phyloP scores from a whole-genome alignment of 495 filamentous ascomycete species.

The Daldinia grandis region DNA sequence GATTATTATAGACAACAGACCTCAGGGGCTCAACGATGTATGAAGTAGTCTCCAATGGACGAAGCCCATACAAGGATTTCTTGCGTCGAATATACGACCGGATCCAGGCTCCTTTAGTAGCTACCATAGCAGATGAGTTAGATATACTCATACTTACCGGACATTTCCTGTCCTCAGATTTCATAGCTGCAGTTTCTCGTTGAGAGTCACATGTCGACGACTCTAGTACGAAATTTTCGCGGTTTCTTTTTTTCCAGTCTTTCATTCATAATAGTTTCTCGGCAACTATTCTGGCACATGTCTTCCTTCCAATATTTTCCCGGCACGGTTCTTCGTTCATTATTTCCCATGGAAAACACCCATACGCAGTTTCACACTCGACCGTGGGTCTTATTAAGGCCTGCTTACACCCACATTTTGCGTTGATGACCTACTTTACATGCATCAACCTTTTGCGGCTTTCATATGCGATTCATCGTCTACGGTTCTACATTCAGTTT shows the following conservation, averaged over 20 bases:
- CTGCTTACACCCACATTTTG: neutral
- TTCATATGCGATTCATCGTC: neutral
- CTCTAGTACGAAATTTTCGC: neutral
- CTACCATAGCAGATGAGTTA: neutral
- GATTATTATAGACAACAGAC: no score
- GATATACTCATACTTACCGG: neutral
- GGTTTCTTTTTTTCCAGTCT: neutral
- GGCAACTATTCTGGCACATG: neutral
- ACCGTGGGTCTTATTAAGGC: neutral
- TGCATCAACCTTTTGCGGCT: neutral
- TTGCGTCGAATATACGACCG: neutral
- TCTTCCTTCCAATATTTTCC: neutral
- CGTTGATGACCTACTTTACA: neutral
- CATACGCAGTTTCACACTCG: neutral
- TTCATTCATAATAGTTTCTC: neutral
- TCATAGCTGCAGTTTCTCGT: neutral
- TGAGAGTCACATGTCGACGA: neutral
- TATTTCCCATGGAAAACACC: neutral
- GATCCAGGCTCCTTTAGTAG: neutral
- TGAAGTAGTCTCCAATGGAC: no score
- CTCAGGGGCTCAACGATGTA: no score
- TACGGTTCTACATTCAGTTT: neutral
- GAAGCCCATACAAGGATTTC: neutral
- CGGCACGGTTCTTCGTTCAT: neutral
- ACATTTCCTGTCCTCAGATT: neutral